phyloP scores from a whole-genome alignment of 768 basidiomycete genomes.

The Mycena vulgaris region DNA sequence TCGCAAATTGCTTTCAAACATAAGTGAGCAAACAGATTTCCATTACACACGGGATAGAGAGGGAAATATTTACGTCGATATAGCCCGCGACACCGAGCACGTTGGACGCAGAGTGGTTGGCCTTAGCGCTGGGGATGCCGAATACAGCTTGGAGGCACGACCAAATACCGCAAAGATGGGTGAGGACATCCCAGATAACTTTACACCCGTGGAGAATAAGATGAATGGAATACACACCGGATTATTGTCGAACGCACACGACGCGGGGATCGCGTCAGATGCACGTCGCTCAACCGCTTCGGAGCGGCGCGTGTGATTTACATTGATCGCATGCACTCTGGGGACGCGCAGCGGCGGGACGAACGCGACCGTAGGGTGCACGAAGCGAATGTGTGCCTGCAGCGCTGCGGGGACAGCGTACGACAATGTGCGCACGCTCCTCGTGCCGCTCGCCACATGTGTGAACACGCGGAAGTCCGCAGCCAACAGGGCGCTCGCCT shows the following conservation, averaged over 20 bases:
- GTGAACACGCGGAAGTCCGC: slow-evolving; percentile 57
- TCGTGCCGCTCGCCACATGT: slow-evolving; percentile 53
- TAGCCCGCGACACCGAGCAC: slow-evolving; percentile 51
- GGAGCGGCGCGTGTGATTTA: slow-evolving; percentile 5
- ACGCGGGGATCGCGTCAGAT: slow-evolving; percentile 12
- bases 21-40: slow-evolving; percentile 38
- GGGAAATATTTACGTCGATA: slow-evolving; percentile 32
- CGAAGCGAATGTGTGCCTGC: slow-evolving; percentile 59
- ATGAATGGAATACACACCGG: not conserved
- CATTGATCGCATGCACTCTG: not conserved
- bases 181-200: too few relatives aligned
- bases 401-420: slow-evolving; percentile 65
- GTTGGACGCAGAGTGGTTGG: slow-evolving; percentile 38
- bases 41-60: not conserved
- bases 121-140: slow-evolving; percentile 22
- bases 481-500: slow-evolving; percentile 63
- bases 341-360: slow-evolving; percentile 9
- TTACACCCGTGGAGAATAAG: too few relatives aligned
- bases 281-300: not conserved
- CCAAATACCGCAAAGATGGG: slow-evolving; percentile 1
- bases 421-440: slow-evolving; percentile 59
- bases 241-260: slow-evolving; percentile 9
- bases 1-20: slow-evolving; percentile 43
- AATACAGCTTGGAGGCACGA: slow-evolving; percentile 25
- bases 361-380: slow-evolving; percentile 55